Percentiles rank a stretch among this genome's conserved stretches.
phyloP scores from a whole-genome alignment of 1,284 basidiomycete genomes.

The Trametes hirsuta region DNA sequence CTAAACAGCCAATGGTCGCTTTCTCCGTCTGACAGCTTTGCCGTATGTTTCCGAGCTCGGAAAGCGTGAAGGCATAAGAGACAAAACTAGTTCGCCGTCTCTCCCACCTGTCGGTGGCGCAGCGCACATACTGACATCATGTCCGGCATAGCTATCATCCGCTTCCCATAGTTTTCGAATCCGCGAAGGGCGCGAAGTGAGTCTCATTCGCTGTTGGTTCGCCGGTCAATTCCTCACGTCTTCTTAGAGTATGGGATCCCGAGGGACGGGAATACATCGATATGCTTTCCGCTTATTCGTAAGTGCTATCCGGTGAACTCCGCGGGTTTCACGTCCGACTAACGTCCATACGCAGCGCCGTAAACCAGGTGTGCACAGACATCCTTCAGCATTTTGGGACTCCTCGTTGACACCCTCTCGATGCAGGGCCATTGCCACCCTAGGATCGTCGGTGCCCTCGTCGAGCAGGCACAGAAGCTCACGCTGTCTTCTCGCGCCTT shows the following conservation, averaged over 20 bases:
- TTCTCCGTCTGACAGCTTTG: slow-evolving; percentile 12
- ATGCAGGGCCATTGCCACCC: slow-evolving; percentile 93
- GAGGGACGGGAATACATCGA: slow-evolving; percentile 94
- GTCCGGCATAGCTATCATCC: slow-evolving; percentile 88
- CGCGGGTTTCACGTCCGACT: background rate
- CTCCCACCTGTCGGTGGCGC: slow-evolving; percentile 29
- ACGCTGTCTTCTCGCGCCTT: slow-evolving; percentile 96
- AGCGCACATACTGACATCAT: slow-evolving; percentile 28
- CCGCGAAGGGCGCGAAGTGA: slow-evolving; percentile 87
- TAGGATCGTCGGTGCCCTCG: slow-evolving; percentile 79
- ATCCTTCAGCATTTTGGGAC: background rate
- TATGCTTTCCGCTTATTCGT: slow-evolving; percentile 98
- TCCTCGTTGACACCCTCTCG: background rate
- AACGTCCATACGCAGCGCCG: slow-evolving; percentile 56
- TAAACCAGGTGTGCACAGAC: slow-evolving; percentile 69
- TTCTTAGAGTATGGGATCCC: slow-evolving; percentile 88
- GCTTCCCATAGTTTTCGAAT: slow-evolving; percentile 92
- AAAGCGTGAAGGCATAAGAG: slow-evolving; percentile 17
- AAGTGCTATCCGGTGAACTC: slow-evolving; percentile 41
- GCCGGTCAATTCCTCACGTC: slow-evolving; percentile 2
- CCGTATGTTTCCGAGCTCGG: slow-evolving; percentile 14
- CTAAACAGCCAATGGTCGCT: slow-evolving; percentile 6
- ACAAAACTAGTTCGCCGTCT: slow-evolving; percentile 29
- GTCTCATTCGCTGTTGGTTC: slow-evolving; percentile 41
- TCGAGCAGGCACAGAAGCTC: slow-evolving; percentile 86